A percentile compares a stretch with the other conserved stretches of the same genome.
These are phyloP conservation scores for Boletus barrowsii DNA, from an alignment of 768 basidiomycete genomes.

Conservation along the genomic window DNA sequence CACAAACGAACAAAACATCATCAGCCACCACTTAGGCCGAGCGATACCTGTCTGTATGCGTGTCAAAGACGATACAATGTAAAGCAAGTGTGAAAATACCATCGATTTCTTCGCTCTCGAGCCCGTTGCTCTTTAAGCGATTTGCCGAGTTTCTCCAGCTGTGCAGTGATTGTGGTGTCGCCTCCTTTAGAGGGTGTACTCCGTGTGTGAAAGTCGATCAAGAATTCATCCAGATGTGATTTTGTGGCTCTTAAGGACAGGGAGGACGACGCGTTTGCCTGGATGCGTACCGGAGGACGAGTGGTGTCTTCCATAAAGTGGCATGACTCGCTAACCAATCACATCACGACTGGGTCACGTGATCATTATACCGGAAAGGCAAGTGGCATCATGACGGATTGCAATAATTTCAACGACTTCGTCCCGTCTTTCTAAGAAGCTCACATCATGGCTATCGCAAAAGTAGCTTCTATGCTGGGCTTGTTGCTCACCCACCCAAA, in stretches of 20 bases:
- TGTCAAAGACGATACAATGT: slow-evolving; percentile 1
- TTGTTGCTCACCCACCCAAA: slow-evolving; percentile 74
- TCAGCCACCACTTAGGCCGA: too few species aligned
- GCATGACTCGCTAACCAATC: background rate
- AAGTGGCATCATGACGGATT: background rate
- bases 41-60: background rate
- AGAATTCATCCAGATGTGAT: slow-evolving; percentile 42
- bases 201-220: slow-evolving; percentile 48
- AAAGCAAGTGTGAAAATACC: background rate
- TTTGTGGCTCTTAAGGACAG: slow-evolving; percentile 42
- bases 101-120: slow-evolving; percentile 16
- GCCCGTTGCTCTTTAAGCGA: slow-evolving; percentile 50
- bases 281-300: slow-evolving; percentile 47
- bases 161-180: slow-evolving; percentile 55
- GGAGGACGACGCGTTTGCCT: slow-evolving; percentile 33
- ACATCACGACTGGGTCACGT: slow-evolving; percentile 1
- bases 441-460: slow-evolving; percentile 44
- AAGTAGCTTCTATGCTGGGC: slow-evolving; percentile 53
- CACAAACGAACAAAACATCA: too few species aligned
- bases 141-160: slow-evolving; percentile 53
- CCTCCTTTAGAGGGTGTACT: slow-evolving; percentile 47
- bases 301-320: slow-evolving; percentile 45
- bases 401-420: background rate
- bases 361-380: background rate
- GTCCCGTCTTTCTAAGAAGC: too few species aligned